phyloP scores from a whole-genome alignment of 1,284 basidiomycete species.

The Apiotrichum laibachii region DNA sequence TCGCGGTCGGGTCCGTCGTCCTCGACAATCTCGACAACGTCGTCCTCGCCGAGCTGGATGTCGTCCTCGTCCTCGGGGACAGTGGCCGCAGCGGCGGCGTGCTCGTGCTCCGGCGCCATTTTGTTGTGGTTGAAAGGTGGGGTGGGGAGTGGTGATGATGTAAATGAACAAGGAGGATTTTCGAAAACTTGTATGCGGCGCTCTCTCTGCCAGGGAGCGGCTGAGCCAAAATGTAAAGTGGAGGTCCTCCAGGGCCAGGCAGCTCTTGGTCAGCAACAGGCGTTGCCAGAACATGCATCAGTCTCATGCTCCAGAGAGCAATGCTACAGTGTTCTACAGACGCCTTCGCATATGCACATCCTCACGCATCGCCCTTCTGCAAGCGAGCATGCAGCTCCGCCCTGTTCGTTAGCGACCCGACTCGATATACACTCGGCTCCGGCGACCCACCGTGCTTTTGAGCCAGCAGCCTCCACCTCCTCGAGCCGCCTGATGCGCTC shows the following conservation, averaged over 20 bases:
- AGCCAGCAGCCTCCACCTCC: background rate
- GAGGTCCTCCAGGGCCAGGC: background rate
- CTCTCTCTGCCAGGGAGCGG: background rate
- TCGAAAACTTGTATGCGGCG: constrained; percentile 2
- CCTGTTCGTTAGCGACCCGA: background rate
- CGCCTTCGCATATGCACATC: background rate
- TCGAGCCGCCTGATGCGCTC: constrained; percentile 6
- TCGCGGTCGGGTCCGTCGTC: constrained; percentile 63
- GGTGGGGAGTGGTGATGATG: background rate
- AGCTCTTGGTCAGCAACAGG: background rate
- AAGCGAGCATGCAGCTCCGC: background rate
- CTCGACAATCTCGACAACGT: constrained; percentile 52
- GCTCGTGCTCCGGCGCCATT: constrained; percentile 7
- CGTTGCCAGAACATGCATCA: too few species aligned
- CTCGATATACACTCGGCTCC: background rate
- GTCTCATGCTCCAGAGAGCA: background rate
- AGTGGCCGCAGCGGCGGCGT: background rate
- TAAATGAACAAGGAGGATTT: constrained; percentile 2
- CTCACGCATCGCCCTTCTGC: background rate
- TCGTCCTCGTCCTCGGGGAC: constrained; percentile 32
- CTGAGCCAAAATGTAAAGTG: background rate
- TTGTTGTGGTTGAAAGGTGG: background rate
- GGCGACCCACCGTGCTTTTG: constrained; percentile 4
- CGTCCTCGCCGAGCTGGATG: constrained; percentile 44
- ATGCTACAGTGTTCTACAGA: background rate